Conservation (phyloP, 176 grass and related monocot genomes). For the Typha latifolia region DNA sequence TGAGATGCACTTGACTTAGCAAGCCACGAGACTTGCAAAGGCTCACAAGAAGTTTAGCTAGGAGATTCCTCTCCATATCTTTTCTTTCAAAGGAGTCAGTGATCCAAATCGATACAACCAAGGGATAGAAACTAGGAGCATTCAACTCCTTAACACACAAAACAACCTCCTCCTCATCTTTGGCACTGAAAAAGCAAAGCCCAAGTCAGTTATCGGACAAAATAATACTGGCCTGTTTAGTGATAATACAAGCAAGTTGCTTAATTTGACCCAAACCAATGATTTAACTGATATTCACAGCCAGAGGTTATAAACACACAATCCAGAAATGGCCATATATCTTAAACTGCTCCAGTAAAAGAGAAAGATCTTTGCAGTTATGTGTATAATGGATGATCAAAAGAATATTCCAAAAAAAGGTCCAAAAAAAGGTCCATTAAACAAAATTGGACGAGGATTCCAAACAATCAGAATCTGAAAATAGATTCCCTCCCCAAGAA, state of each 20-base stretch:
- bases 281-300: no score
- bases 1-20: conserved; percentile 54
- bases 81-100: conserved; percentile 93
- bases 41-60: conserved; percentile 70
- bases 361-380: no score
- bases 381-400: no score
- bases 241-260: neutral
- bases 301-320: no score
- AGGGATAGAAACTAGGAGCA: conserved; percentile 66
- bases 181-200: conserved; percentile 51
- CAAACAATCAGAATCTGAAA: no score
- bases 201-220: neutral
- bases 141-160: conserved; percentile 94
- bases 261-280: no score
- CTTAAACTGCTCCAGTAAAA: no score
- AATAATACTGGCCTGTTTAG: neutral
- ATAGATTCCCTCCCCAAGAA: no score
- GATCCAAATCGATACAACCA: conserved; percentile 78
- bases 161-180: conserved; percentile 74
- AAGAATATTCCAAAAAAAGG: no score
- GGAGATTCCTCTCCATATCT: conserved; percentile 70
- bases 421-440: no score
- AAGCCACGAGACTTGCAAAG: conserved; percentile 58
- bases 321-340: no score
- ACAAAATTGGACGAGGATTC: no score